Evolutionary conservation across 345 rosid genomes (phyloP), one percentile per base, ranked within the genome.

Genomic region (Euphorbia peplus): DNA sequence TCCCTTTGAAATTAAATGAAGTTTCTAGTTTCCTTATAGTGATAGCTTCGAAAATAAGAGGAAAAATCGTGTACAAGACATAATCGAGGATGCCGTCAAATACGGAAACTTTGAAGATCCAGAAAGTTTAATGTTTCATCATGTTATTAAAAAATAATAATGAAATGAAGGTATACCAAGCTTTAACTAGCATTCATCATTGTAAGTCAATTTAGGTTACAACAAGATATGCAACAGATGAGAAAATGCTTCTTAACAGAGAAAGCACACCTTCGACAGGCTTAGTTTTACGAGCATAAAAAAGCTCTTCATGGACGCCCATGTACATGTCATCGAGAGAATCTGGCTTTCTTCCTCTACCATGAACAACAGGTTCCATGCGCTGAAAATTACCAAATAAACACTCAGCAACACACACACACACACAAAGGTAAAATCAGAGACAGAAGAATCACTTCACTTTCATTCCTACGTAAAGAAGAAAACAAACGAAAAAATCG

Each of bases 271-370:
- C 98, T 85, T 89, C 90, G 9, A 93, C 83, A 50, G 98, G 98
- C 70, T 84, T 80, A 47, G 80, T 78, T 79, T 93, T 93, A 63
- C 98, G 93, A 66, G 97, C 98, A 86, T 93, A 93, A 47, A 93
- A 73, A 61, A 87, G 81, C 72, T 88, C 76, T 66, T 90, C 87
- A 44, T 86, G 81, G 51, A 93, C 97, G 24, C 98, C 98, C 35
- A 93, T 75, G 75, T 93, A 90, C 25, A 83, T 86, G 75, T 93
- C 98, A 63, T 89, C 96, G n/a, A 83, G 79, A 55, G 93, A 86
- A 75, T 86, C 85, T 0, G 26, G 29, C 59, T 86, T 86, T 72
- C 98, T 82, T 67, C 97, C 96, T 87, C 98, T 82, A 37, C 97
- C 97, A 75, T 93, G 98, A 47, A 93, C 96, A 30, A 72, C 71